Evolutionary conservation across 352 stramenopile genomes (phyloP), one percentile per base, ranked within the genome.

Genomic region (Globisporangium iwayamae): DNA sequence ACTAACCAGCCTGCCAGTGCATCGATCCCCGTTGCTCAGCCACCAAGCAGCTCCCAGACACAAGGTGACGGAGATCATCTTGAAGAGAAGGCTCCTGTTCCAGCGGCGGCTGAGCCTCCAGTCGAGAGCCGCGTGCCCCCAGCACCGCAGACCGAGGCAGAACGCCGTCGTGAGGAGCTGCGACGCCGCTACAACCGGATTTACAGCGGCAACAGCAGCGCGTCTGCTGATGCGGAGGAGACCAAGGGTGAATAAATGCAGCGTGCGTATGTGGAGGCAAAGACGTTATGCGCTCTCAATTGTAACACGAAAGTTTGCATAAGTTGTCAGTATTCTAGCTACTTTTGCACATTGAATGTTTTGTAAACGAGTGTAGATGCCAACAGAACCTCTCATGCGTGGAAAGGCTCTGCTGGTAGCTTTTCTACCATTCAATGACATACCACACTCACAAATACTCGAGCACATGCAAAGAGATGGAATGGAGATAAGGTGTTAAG

Each of bases 171-270:
- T 18, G 73, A 85, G 32, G 78, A 87, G 65, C 68, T 87, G 47
- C 78, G 78, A 36, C 72, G 74, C 52, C 76, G 78, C 1, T 87
- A 87, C 71, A 71, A 53, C 59, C 78, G 76, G 53, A 87, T 87
- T 52, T 87, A 84, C 61, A 71, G 39, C 30, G 72, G 20, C 20
- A 67, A 72, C 3, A 68, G 54, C 38, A 67, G 71, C 56, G 8
- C 16, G 10, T 22, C 14, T 51, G 30, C 25, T 22, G 52, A 22
- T n/a, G 34, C 32, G 9, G 74, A 80, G 50, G 75, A 81, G 39
- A 74, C 68, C 59, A 83, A 79, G 51, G 73, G 25, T 32, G 74
- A 78, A 45, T 53, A 69, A 30, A 45, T 22, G 16, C 38, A 52
- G 30, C 7, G 20, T 43, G 9, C 34, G 2, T 32, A 16, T 41